Conservation (phyloP, 345 rosid species). For the Melastoma malabathricum region DNA sequence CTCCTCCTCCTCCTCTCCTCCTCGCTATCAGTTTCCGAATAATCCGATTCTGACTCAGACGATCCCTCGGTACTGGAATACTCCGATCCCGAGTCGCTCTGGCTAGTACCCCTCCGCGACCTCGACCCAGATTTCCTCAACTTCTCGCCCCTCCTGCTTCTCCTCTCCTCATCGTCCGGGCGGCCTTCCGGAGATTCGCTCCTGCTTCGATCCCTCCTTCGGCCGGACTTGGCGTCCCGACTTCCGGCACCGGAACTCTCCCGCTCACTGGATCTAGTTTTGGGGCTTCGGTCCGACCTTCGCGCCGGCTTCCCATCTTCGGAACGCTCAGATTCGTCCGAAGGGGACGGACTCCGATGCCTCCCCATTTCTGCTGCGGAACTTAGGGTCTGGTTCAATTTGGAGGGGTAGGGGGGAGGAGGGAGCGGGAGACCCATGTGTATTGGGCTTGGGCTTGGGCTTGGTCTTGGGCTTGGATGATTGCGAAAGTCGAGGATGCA, state of each 20-base stretch:
- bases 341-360: constrained; percentile 14
- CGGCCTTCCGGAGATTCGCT: constrained; percentile 16
- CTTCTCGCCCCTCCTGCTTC: constrained; percentile 15
- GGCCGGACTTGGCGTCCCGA: constrained; percentile 8
- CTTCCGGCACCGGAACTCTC: constrained; percentile 11
- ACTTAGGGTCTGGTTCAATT: no score
- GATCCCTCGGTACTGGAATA: constrained; percentile 4
- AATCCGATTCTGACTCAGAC: constrained; percentile 27
- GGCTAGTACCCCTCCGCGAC: constrained; percentile 17
- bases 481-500: no score
- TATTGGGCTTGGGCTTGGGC: no score
- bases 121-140: constrained; percentile 18
- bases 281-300: constrained; percentile 3
- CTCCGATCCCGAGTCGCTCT: constrained; percentile 13
- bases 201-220: constrained; percentile 7
- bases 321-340: constrained; percentile 2
- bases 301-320: background rate
- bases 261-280: constrained; percentile 6
- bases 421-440: no score
- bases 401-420: no score
- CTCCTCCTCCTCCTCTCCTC: constrained; percentile 14
- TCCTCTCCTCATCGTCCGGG: constrained; percentile 19
- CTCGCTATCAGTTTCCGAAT: constrained; percentile 17
- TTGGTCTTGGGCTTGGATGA: no score
- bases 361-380: constrained; percentile 11